phyloP scores from a whole-genome alignment of 164 flowering plant genomes.

The Vitis amurensis region DNA sequence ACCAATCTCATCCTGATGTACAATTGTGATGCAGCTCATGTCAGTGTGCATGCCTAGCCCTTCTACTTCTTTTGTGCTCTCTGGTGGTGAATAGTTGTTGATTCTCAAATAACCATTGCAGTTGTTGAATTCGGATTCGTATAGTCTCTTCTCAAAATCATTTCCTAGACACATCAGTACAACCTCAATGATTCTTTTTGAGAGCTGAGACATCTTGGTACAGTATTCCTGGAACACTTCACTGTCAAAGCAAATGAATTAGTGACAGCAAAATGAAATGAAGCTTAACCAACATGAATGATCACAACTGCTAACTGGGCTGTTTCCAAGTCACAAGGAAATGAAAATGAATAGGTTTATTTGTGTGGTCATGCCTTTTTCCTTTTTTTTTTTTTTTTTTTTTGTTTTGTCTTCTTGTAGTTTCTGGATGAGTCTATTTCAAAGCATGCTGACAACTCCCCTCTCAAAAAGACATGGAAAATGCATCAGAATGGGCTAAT shows the following conservation, averaged over 20 bases:
- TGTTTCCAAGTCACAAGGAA: too few relatives aligned
- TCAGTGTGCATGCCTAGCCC: slow-evolving; percentile 97
- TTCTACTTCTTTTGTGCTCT: slow-evolving; percentile 37
- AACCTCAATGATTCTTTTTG: slow-evolving; percentile 44
- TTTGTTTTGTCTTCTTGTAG: too few relatives aligned
- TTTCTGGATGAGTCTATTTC: too few relatives aligned
- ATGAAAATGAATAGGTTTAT: too few relatives aligned
- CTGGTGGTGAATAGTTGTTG: slow-evolving; percentile 67
- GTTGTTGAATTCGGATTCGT: slow-evolving; percentile 50
- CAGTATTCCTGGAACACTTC: slow-evolving; percentile 74
- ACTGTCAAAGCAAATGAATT: slow-evolving; percentile 29
- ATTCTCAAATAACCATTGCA: slow-evolving; percentile 85
- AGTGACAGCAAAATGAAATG: too few relatives aligned
- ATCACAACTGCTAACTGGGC: neutral
- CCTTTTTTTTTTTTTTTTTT: too few relatives aligned
- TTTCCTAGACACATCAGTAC: slow-evolving; percentile 58
- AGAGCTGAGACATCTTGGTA: slow-evolving; percentile 58
- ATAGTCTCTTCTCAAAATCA: slow-evolving; percentile 37
- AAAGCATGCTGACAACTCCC: too few relatives aligned
- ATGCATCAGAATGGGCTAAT: neutral
- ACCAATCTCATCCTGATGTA: slow-evolving; percentile 75
- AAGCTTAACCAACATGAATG: neutral
- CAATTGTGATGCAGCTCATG: slow-evolving; percentile 87
- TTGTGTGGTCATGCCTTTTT: too few relatives aligned
- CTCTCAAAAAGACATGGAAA: too few relatives aligned